phyloP scores from a whole-genome alignment of 106 monocot genomes.

The Dendrobium nobile region DNA sequence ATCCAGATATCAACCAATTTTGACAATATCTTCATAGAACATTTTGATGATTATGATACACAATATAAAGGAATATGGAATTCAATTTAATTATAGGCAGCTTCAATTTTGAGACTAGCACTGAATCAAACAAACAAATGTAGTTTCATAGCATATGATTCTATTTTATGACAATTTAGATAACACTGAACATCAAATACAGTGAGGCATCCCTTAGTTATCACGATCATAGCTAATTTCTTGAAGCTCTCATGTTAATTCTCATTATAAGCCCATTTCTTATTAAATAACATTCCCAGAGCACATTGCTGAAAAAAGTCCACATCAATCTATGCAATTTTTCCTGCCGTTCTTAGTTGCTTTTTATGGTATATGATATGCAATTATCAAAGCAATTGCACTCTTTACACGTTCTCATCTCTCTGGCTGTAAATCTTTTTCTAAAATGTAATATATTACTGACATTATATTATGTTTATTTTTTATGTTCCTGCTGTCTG shows the following conservation, averaged over 20 bases:
- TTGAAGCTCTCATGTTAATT: neutral
- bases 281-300: neutral
- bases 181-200: too few species aligned
- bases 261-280: neutral
- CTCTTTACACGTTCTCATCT: neutral
- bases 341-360: neutral
- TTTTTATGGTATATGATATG: neutral
- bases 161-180: neutral
- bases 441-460: neutral
- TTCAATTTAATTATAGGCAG: neutral
- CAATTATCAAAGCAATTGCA: neutral
- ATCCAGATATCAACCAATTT: neutral
- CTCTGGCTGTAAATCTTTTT: neutral
- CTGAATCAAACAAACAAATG: neutral
- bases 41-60: neutral
- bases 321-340: neutral
- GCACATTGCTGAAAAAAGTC: neutral
- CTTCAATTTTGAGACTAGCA: neutral
- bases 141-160: neutral
- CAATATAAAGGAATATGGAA: neutral
- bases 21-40: neutral
- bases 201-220: neutral
- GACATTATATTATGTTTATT: neutral
- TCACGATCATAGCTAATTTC: neutral
- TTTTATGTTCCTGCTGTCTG: neutral